Evolutionary conservation across 2,329 filamentous ascomycete species (phyloP), one percentile per base, ranked within the genome.

Genomic region (Fusarium burgessii): DNA sequence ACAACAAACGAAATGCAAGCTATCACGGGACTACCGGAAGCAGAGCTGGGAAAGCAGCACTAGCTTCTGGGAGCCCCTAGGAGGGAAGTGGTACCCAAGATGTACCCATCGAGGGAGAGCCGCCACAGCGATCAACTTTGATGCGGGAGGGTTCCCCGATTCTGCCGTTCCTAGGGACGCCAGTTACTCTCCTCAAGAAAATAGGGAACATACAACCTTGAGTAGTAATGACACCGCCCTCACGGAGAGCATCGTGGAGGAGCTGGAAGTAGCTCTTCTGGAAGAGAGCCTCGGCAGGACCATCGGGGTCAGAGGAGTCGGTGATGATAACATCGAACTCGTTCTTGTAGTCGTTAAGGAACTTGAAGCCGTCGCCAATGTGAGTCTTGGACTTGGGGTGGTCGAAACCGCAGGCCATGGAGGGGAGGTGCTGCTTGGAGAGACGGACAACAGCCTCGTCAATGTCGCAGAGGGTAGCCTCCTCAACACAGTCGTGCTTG

Each of bases 311-410:
- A 70, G 94, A 97, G 75, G 94, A 97, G 86, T 99, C 96, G 78
- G 96, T 99, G 87, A 99, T 98, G 87, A 99, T 99, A 80, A 99
- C 95, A 81, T 99, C 96, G 81, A 99, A 99, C 80, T 92, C 89
- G 87, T 97, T 95, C 91, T 97, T 95, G 88, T 94, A 95, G 82
- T 97, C 93, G 82, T 93, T 90, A 74, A 99, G 89, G 89, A 98
- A 99, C 88, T 98, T 96, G 91, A 99, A 99, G 80, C 96, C 96
- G 80, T 99, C 96, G 78, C 95, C 96, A 72, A 99, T 88, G 85
- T 97, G 94, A 75, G 93, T 92, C 85, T 92, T 95, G 82, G 94
- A 91, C 84, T 97, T 97, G 81, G 95, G 93, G 89, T 98, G 94
- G 78, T 94, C 88, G 87, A 97, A 97, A 78, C 95, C 94, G 73